Evolutionary conservation across 768 basidiomycete species (phyloP).

Genomic region (Asterophora parasitica): DNA sequence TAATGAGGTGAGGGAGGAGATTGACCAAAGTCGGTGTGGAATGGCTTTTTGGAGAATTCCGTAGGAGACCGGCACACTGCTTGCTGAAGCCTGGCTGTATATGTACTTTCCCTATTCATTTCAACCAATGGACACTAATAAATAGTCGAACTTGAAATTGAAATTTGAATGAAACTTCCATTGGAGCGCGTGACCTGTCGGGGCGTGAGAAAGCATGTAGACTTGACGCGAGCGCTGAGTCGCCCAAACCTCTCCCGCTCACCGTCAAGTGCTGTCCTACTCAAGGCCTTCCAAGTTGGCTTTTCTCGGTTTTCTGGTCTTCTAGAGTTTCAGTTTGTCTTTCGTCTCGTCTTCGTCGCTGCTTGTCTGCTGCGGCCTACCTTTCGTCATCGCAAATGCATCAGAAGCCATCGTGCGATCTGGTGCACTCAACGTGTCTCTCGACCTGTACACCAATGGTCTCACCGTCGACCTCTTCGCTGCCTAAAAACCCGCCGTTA

Average conservation of each 20-base stretch:
- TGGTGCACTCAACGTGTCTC: conserved; percentile 8
- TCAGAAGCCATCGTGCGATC: conserved; percentile 10
- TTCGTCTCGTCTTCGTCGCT: neutral
- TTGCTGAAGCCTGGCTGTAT: too few species aligned
- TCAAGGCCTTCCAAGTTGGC: neutral
- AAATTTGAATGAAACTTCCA: too few species aligned
- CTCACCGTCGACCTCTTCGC: conserved; percentile 17
- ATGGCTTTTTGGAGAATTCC: conserved; percentile 68
- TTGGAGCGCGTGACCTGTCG: too few species aligned
- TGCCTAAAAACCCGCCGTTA: conserved; percentile 30
- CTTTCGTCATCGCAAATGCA: conserved; percentile 7
- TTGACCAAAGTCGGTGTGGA: conserved; percentile 53
- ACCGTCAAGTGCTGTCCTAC: neutral
- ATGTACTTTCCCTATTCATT: too few species aligned
- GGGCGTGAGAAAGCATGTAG: neutral
- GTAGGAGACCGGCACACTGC: too few species aligned
- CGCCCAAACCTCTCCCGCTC: neutral
- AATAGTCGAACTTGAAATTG: too few species aligned
- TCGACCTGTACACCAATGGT: conserved; percentile 16
- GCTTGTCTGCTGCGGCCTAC: neutral
- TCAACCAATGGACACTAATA: too few species aligned
- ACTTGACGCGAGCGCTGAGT: neutral
- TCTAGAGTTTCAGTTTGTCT: neutral
- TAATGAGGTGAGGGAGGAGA: conserved; percentile 49
- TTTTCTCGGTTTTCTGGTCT: neutral